phyloP scores from a whole-genome alignment of 345 rosid species.

The Cochlearia excelsa region DNA sequence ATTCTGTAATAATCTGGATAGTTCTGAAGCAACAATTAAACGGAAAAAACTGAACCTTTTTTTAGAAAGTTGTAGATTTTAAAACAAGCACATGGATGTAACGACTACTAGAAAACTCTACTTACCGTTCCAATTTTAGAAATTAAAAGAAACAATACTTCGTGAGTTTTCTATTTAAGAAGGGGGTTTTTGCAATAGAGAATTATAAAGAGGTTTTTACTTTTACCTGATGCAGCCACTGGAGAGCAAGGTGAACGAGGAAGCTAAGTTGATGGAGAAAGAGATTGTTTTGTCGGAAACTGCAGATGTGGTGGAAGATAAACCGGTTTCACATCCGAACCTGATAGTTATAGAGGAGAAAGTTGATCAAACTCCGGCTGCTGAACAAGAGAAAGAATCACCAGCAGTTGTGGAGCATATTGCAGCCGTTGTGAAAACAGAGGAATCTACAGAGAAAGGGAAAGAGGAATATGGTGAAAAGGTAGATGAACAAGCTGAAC shows the following conservation, averaged over 20 bases:
- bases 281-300: slow-evolving; percentile 5
- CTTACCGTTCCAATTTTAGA: background rate
- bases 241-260: slow-evolving; percentile 28
- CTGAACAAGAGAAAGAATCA: slow-evolving; percentile 25
- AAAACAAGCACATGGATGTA: background rate
- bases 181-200: background rate
- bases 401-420: slow-evolving; percentile 20
- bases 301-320: slow-evolving; percentile 14
- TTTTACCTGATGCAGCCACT: slow-evolving; percentile 33
- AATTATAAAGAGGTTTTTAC: background rate
- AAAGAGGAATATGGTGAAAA: slow-evolving; percentile 27
- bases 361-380: slow-evolving; percentile 14
- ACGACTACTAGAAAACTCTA: background rate
- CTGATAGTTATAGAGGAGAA: slow-evolving; percentile 4
- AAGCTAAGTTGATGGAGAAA: slow-evolving; percentile 32
- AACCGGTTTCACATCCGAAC: slow-evolving; percentile 20
- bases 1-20: background rate
- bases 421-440: slow-evolving; percentile 24
- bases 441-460: slow-evolving; percentile 24
- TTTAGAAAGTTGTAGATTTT: background rate
- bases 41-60: background rate
- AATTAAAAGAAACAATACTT: background rate
- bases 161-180: background rate
- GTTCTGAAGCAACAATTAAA: background rate
- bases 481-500: slow-evolving; percentile 21